phyloP scores from a whole-genome alignment of 2,329 filamentous ascomycete genomes.

The Gaeumannomyces sp. region DNA sequence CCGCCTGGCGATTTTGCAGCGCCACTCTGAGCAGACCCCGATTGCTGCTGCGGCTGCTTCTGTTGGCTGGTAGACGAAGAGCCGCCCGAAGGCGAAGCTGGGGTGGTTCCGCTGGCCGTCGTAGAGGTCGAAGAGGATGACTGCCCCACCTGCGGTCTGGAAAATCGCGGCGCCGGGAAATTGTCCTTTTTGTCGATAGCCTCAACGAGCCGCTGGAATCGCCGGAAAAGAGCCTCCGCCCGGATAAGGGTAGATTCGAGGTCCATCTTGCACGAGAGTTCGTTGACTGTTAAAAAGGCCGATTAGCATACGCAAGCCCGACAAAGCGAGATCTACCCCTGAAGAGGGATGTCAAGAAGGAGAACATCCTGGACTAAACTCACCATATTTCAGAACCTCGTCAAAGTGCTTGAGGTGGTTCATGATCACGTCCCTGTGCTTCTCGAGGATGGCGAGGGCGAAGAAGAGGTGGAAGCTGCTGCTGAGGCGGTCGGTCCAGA shows the following conservation, averaged over 20 bases:
- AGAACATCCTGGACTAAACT: slow-evolving; percentile 25
- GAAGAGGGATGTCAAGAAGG: neutral
- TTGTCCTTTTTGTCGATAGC: slow-evolving; percentile 87
- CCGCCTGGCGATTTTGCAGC: neutral
- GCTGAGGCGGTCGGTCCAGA: slow-evolving; percentile 90
- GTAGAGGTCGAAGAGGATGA: slow-evolving; percentile 15
- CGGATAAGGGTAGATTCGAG: slow-evolving; percentile 78
- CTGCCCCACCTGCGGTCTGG: neutral
- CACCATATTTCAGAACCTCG: slow-evolving; percentile 93
- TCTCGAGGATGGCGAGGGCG: slow-evolving; percentile 88
- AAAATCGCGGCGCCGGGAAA: slow-evolving; percentile 59
- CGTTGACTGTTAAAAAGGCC: slow-evolving; percentile 61
- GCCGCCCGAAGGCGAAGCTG: slow-evolving; percentile 2
- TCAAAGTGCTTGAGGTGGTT: slow-evolving; percentile 90
- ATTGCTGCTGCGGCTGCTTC: slow-evolving; percentile 12
- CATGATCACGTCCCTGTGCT: slow-evolving; percentile 95
- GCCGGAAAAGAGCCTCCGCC: slow-evolving; percentile 80
- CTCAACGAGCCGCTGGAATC: slow-evolving; percentile 83
- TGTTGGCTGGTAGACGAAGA: slow-evolving; percentile 7
- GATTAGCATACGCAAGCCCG: slow-evolving; percentile 12
- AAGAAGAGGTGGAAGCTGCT: slow-evolving; percentile 93
- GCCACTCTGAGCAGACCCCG: neutral
- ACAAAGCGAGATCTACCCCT: neutral
- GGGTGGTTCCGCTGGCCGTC: slow-evolving; percentile 10
- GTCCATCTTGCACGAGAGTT: slow-evolving; percentile 89